A percentile compares a stretch with the other conserved stretches of the same genome.
phyloP scores from a whole-genome alignment of 2,329 filamentous ascomycete species.

The Fusarium sp. region DNA sequence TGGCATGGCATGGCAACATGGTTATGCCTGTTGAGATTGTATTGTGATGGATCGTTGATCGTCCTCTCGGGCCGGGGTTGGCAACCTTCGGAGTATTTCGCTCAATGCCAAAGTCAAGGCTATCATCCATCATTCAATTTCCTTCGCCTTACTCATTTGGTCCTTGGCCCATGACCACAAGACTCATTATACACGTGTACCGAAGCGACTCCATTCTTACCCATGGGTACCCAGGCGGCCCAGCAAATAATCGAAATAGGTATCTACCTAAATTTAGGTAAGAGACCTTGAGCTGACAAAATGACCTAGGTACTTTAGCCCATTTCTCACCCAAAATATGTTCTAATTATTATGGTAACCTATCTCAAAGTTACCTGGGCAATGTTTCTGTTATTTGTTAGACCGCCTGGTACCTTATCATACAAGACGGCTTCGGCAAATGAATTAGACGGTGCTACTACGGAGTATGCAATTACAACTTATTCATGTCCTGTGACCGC shows the following conservation, averaged over 20 bases:
- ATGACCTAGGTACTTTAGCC: too few species aligned
- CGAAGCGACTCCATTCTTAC: conserved; percentile 27
- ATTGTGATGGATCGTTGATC: conserved; percentile 37
- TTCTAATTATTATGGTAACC: too few species aligned
- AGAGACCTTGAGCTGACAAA: too few species aligned
- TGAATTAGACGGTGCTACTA: conserved; percentile 3
- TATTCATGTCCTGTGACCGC: conserved; percentile 38
- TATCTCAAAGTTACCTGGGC: too few species aligned
- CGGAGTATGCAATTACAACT: conserved; percentile 37
- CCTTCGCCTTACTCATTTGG: conserved; percentile 12
- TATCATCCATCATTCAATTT: conserved; percentile 14
- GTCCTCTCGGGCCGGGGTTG: conserved; percentile 23
- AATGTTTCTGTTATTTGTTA: too few species aligned
- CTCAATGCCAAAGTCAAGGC: conserved; percentile 25
- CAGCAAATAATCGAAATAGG: too few species aligned
- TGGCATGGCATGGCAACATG: conserved; percentile 20
- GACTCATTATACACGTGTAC: conserved; percentile 32
- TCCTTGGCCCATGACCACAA: conserved; percentile 24
- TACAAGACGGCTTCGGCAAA: conserved; percentile 20
- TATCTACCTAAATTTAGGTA: too few species aligned
- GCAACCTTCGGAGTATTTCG: conserved; percentile 43
- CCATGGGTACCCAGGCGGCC: conserved; percentile 20
- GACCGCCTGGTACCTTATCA: conserved; percentile 1
- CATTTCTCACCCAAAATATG: too few species aligned
- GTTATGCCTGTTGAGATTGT: conserved; percentile 17